A percentile compares a stretch with the other conserved stretches of the same genome.
Conservation (phyloP, 257 asterid genomes). For the Euphrasia confusa region DNA sequence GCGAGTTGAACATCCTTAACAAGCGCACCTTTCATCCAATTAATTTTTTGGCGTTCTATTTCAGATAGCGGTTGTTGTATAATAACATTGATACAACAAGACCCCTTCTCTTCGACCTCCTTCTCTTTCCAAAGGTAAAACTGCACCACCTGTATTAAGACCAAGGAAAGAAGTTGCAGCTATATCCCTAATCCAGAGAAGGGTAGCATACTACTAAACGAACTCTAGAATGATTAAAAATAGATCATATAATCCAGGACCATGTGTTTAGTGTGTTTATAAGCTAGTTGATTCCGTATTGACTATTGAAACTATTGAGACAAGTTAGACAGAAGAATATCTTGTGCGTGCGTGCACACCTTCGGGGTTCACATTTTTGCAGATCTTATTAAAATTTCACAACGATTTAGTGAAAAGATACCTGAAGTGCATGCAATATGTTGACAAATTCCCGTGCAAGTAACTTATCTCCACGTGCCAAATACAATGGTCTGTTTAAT, state of each 20-base stretch:
- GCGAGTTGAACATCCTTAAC: constrained; percentile 44
- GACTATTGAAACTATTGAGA: too few relatives aligned
- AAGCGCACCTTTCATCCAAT: constrained; percentile 30
- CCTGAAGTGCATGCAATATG: constrained; percentile 87
- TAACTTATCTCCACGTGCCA: constrained; percentile 47
- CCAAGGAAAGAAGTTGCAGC: not conserved
- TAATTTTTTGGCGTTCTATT: constrained; percentile 28
- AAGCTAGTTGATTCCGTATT: not conserved
- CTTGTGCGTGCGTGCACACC: not conserved
- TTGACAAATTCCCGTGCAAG: constrained; percentile 48
- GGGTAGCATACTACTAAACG: not conserved
- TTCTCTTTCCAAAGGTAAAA: constrained; percentile 53
- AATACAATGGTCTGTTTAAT: constrained; percentile 44
- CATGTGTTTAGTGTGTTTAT: not conserved
- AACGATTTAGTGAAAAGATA: constrained; percentile 28
- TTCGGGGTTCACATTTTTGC: not conserved
- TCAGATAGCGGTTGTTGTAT: constrained; percentile 29
- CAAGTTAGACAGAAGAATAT: not conserved
- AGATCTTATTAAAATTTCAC: not conserved
- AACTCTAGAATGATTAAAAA: too few relatives aligned
- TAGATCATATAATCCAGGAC: not conserved
- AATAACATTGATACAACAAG: constrained; percentile 16
- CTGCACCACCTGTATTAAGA: constrained; percentile 48
- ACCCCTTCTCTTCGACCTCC: constrained; percentile 22
- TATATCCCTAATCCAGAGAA: not conserved